These are phyloP conservation scores for Phaseolus coccineus DNA, from an alignment of 331 rosid genomes.

Conservation along the genomic window DNA sequence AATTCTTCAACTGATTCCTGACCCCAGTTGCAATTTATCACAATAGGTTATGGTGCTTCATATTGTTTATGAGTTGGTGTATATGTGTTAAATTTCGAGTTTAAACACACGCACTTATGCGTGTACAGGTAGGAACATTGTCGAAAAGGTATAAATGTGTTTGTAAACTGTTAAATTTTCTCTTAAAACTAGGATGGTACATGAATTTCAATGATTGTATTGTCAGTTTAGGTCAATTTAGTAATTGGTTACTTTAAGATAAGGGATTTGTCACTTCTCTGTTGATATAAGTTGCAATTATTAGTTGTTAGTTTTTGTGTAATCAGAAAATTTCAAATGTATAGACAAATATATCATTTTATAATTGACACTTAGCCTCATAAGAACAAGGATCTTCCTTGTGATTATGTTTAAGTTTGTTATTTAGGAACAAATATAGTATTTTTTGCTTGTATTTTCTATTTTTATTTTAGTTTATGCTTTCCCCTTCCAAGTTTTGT, in stretches of 20 bases:
- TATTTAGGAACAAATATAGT: no score
- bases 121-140: neutral
- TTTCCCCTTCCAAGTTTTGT: constrained; percentile 8
- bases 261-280: constrained; percentile 1
- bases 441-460: constrained; percentile 11
- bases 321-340: neutral
- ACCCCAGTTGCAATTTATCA: constrained; percentile 3
- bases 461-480: constrained; percentile 26
- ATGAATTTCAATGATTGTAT: constrained; percentile 22
- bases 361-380: constrained; percentile 11
- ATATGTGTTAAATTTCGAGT: neutral
- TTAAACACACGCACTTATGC: neutral
- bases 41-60: constrained; percentile 1
- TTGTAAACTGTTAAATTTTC: neutral
- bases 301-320: neutral
- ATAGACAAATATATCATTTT: constrained; percentile 14
- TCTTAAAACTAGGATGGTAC: neutral
- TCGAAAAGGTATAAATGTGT: neutral
- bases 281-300: neutral
- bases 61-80: neutral
- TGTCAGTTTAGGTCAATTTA: constrained; percentile 8
- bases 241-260: constrained; percentile 31
- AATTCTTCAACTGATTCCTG: constrained; percentile 4
- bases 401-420: constrained; percentile 6
- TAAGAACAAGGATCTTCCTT: constrained; percentile 22